Evolutionary conservation across 345 rosid species (phyloP).

Genomic region (Triadica sebifera): DNA sequence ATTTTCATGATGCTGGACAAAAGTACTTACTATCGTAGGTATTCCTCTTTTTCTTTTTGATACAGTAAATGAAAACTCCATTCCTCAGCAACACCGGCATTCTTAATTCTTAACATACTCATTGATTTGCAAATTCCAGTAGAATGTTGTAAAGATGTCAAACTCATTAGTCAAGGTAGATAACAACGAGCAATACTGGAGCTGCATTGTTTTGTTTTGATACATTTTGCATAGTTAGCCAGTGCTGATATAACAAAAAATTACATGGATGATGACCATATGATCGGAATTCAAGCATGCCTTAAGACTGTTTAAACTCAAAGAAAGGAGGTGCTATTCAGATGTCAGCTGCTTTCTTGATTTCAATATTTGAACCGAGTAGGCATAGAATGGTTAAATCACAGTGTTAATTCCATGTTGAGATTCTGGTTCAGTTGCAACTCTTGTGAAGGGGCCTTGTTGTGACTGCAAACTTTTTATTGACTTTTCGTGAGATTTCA

Average conservation of each 20-base stretch:
- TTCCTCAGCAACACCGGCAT: not conserved
- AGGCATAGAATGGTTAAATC: not conserved
- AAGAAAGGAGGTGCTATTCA: not conserved
- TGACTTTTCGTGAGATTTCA: not conserved
- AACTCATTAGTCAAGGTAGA: not conserved
- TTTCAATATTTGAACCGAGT: not conserved
- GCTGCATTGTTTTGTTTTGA: slow-evolving; percentile 10
- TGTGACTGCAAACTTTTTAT: not conserved
- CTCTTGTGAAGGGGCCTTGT: not conserved
- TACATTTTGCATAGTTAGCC: not conserved
- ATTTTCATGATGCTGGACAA: not conserved
- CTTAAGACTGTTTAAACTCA: not conserved
- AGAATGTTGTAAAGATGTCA: not conserved
- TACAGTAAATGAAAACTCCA: not conserved
- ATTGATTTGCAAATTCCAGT: not conserved
- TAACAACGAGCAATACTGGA: not conserved
- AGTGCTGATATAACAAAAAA: not conserved
- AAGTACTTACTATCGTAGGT: not conserved
- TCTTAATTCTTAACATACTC: too few species aligned
- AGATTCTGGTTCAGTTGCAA: not conserved
- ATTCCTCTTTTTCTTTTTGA: not conserved
- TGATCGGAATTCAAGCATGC: not conserved
- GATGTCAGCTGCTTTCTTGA: not conserved
- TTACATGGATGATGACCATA: not conserved
- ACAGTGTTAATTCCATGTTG: not conserved